Base-by-base conservation (phyloP, 345 rosid genomes). In the Erucastrum elatum region DNA sequence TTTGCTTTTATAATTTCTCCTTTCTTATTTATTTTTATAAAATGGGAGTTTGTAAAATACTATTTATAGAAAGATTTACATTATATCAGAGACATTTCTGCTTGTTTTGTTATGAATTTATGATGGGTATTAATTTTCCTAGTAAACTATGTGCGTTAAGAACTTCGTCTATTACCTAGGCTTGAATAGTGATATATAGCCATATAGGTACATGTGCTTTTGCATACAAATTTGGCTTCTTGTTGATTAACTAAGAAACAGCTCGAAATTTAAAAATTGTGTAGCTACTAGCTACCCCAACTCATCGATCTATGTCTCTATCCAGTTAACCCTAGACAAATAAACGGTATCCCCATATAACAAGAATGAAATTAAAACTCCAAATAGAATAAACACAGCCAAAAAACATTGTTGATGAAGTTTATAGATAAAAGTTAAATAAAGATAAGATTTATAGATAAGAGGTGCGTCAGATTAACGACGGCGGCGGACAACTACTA, bases 201-300 rank as follows among this genome's bases (percentile, higher is more conserved):
- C n/a, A n/a, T n/a, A n/a, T 11, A 51, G 9, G 56, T 55, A 11
- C 77, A 78, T 78, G 68, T 71, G 76, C 29, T 53, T 71, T 37
- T 66, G 62, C 61, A 58, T 29, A 53, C 53, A 64, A 21, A 9
- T 55, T 75, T 80, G 83, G 65, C 75, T 75, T 80, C 15, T 75
- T 80, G 72, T 64, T 75, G 55, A 58, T 70, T 64, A 39, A 75
- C 35, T 39, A 75, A 41, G 27, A 75, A 55, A 70, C 39, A 27
- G 51, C 76, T 75, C 72, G 67, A 64, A 8, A 5, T 58, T 58
- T 7, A 30, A 59, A 55, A 64, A 5, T n/a, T 37, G 17, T 49
- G 17, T 62, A 73, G 58, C 58, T 79, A 72, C 68, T 58, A 73
- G 58, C 58, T 79, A 72, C 68, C 41, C 69, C 55, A 63, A 34